Conservation (phyloP, 2,329 filamentous ascomycete genomes). For the Conoideocrella luteorostrata region DNA sequence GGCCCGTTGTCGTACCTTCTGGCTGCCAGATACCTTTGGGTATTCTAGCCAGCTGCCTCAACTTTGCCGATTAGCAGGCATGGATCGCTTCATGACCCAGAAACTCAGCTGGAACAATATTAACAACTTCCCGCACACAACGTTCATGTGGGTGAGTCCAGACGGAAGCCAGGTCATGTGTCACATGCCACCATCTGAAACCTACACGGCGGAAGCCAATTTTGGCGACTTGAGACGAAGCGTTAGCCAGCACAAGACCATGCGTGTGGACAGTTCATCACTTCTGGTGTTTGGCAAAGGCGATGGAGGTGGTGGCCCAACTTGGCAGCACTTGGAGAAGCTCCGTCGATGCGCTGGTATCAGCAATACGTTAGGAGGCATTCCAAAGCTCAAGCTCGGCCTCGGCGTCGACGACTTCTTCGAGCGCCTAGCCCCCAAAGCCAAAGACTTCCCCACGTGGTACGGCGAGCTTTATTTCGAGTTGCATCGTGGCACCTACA, state of each 20-base stretch:
- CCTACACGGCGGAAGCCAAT: constrained; percentile 89
- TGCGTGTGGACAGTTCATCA: constrained; percentile 87
- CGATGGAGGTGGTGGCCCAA: constrained; percentile 91
- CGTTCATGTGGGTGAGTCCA: constrained; percentile 95
- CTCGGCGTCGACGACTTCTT: constrained; percentile 93
- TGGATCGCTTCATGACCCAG: constrained; percentile 95
- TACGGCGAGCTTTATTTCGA: constrained; percentile 98
- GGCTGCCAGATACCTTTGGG: constrained; percentile 96
- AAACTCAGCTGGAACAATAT: constrained; percentile 99
- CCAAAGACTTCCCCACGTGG: constrained; percentile 80
- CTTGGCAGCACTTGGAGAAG: constrained; percentile 91
- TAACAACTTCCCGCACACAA: constrained; percentile 97
- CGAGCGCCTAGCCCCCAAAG: constrained; percentile 73
- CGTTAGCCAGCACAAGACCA: constrained; percentile 85
- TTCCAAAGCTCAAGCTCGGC: constrained; percentile 85
- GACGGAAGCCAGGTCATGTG: constrained; percentile 96
- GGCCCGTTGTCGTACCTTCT: constrained; percentile 82
- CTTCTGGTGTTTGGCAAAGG: constrained; percentile 94
- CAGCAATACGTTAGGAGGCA: constrained; percentile 70
- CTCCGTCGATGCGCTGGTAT: constrained; percentile 86
- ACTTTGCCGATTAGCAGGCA: constrained; percentile 86
- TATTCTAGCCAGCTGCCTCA: constrained; percentile 95
- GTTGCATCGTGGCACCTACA: constrained; percentile 93
- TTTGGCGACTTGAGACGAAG: constrained; percentile 92
- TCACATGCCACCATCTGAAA: constrained; percentile 94